Percentiles rank a stretch among this genome's conserved stretches.
Conservation (phyloP, 768 basidiomycete species). For the Tephrocybe sp. region DNA sequence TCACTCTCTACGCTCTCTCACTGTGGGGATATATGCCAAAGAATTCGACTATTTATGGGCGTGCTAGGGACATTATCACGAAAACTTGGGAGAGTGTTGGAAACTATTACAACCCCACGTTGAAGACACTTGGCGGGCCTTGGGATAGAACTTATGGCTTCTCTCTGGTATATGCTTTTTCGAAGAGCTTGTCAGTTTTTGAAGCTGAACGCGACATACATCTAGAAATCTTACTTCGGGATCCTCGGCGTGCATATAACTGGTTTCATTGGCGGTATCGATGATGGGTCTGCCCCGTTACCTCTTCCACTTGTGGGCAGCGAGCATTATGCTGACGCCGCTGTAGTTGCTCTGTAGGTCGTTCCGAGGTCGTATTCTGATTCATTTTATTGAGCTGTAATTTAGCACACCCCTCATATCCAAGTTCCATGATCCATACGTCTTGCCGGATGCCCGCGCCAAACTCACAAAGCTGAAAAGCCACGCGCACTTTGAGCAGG, state of each 20-base stretch:
- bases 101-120: constrained; percentile 26
- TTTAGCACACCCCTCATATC: constrained; percentile 24
- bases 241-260: constrained; percentile 27
- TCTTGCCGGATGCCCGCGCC: constrained; percentile 16
- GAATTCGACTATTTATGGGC: constrained; percentile 23
- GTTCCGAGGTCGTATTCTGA: not conserved
- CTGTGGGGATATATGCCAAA: constrained; percentile 32
- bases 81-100: constrained; percentile 26
- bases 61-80: constrained; percentile 23
- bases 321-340: constrained; percentile 26
- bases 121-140: constrained; percentile 27
- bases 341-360: constrained; percentile 24
- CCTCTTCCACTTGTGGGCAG: constrained; percentile 25
- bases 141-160: constrained; percentile 31
- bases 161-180: constrained; percentile 19
- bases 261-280: constrained; percentile 26
- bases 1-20: constrained; percentile 28
- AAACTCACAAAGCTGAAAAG: constrained; percentile 16
- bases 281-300: constrained; percentile 24
- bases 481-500: constrained; percentile 22
- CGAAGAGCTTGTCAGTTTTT: not conserved
- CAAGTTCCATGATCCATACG: constrained; percentile 28
- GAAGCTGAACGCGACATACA: not conserved
- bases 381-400: not conserved
- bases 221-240: constrained; percentile 24